Evolutionary conservation across 164 flowering plant genomes (phyloP).

Genomic region (Piper longum): DNA sequence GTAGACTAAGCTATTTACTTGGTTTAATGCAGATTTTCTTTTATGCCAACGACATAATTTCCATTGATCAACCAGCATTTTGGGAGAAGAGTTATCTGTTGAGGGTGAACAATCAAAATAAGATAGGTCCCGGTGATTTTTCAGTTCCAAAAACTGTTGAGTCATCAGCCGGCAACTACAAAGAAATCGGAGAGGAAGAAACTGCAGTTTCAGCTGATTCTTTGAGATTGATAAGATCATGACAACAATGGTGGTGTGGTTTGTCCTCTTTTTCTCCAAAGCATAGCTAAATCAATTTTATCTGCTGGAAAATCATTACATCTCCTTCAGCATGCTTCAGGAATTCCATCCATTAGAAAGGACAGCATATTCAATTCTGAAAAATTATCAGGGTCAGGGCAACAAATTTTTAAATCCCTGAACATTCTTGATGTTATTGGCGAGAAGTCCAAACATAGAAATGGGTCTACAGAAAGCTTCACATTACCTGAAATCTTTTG

Average conservation of each 20-base stretch:
- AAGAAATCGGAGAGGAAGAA: constrained; percentile 22
- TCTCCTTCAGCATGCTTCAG: constrained; percentile 55
- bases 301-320: constrained; percentile 97
- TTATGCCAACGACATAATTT: constrained; percentile 47
- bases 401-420: not conserved
- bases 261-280: constrained; percentile 73
- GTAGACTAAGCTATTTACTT: not conserved
- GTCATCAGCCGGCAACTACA: constrained; percentile 12
- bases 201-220: constrained; percentile 15
- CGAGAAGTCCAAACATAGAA: constrained; percentile 1
- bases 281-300: constrained; percentile 57
- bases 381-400: constrained; percentile 8
- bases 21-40: constrained; percentile 63
- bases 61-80: constrained; percentile 63
- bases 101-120: constrained; percentile 23
- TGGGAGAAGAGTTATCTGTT: constrained; percentile 88
- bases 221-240: constrained; percentile 29
- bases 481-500: constrained; percentile 76
- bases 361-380: constrained; percentile 1
- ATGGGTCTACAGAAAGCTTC: constrained; percentile 29
- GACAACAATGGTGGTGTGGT: constrained; percentile 18
- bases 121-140: constrained; percentile 16
- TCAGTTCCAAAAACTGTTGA: constrained; percentile 9
- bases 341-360: constrained; percentile 1
- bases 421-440: not conserved